Base-by-base conservation (phyloP, 495 filamentous ascomycete species). In the Alectoria sarmentosa region DNA sequence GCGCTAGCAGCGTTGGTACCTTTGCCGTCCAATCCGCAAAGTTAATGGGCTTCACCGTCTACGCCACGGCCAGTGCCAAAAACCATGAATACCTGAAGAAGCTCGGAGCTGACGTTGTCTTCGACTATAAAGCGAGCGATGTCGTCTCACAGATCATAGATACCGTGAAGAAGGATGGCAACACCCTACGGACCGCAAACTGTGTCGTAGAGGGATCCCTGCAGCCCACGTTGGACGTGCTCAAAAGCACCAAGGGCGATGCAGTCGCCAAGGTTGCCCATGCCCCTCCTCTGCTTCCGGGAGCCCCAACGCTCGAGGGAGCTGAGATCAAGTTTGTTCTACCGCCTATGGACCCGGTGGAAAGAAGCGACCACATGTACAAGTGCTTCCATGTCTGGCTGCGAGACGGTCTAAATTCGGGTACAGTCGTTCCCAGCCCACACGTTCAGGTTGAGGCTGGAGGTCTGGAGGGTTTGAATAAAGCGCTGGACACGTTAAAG, bases 1-100 rank as follows among this genome's bases (percentile, higher is more conserved):
- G 73, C 38, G 69, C 70, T 3, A 70, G 72, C 0, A 67, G 62
- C 34, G 74, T 78, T 8, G 76, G 76, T 17, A 69, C 66, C 49
- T 67, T 68, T 60, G 69, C 67, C 6, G 75, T 78, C 17, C 76
- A 78, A 54, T 70, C 75, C 41, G 75, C 76, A 6, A 61, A 57
- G 19, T 69, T 69, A 1, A 62, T 71, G 46, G 76, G 75, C 14
- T 73, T 67, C 32, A 66, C 68, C 11, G 73, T 76, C 64, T 71
- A 71, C 60, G 68, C 74, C 15, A 74, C 71, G 13, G 63, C 68
- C 2, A 71, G 71, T 19, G 54, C 71, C 8, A 68, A 66, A n/a
- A 75, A 78, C 58, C 73, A 73, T 54, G 70, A 71, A 6, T 72
- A 72, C 55, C 67, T 69, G 39, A 71, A 72, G 61, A 60, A 65